These are phyloP conservation scores for Lagenidium sp. DNA, from an alignment of 352 stramenopile species.

Conservation along the genomic window DNA sequence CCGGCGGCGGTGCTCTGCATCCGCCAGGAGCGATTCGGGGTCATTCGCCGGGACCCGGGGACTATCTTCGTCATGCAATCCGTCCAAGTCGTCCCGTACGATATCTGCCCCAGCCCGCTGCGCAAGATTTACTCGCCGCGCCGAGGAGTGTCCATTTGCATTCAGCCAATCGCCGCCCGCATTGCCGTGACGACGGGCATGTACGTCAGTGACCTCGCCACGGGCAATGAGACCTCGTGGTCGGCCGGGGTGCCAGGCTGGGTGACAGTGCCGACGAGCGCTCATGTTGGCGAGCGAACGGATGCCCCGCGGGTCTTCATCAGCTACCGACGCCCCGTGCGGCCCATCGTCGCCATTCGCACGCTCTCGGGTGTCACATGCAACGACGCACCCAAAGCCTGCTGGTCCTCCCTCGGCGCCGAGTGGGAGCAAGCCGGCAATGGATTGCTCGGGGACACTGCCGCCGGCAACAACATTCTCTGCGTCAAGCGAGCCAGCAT, in stretches of 20 bases:
- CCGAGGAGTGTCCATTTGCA: not conserved
- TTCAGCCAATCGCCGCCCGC: not conserved
- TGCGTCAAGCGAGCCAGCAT: slow-evolving; percentile 3
- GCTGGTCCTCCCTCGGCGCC: not conserved
- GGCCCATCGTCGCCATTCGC: slow-evolving; percentile 1
- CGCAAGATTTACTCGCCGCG: not conserved
- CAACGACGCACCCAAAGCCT: not conserved
- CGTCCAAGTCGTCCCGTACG: not conserved
- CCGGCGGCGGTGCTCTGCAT: slow-evolving; percentile 7
- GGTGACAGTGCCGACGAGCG: not conserved
- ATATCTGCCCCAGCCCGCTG: not conserved
- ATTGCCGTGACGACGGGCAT: slow-evolving; percentile 1
- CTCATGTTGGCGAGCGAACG: not conserved
- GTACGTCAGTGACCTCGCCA: slow-evolving; percentile 8
- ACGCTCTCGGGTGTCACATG: too few species aligned
- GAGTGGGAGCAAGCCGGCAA: not conserved
- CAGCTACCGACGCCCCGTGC: slow-evolving; percentile 6
- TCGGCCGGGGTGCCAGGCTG: slow-evolving; percentile 1
- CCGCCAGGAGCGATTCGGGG: not conserved
- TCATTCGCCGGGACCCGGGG: not conserved
- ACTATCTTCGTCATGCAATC: slow-evolving; percentile 1
- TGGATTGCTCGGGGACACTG: too few species aligned
- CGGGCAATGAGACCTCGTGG: not conserved
- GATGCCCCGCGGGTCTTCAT: not conserved
- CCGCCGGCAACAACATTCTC: not conserved